Percentiles rank a stretch among this genome's conserved stretches.
These are phyloP conservation scores for Suillus bovinus DNA, from an alignment of 768 basidiomycete genomes.

Conservation along the genomic window DNA sequence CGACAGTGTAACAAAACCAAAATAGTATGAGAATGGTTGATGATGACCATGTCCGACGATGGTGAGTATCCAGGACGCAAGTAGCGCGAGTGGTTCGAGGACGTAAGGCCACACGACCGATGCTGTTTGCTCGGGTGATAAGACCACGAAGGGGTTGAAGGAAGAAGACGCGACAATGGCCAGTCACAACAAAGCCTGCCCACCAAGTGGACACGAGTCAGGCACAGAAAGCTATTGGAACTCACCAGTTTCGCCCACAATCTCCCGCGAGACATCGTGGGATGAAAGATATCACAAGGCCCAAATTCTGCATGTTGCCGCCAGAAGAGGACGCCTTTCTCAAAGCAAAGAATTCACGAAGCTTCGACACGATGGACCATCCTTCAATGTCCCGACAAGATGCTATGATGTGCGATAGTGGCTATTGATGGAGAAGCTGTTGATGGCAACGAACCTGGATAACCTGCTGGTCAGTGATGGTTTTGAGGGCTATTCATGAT, in stretches of 20 bases:
- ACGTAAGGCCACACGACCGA: conserved; percentile 52
- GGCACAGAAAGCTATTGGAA: conserved; percentile 10
- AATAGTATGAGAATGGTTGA: conserved; percentile 77
- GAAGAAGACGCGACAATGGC: conserved; percentile 51
- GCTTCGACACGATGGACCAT: conserved; percentile 59
- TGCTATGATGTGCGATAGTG: conserved; percentile 31
- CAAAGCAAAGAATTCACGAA: conserved; percentile 75
- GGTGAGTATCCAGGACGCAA: conserved; percentile 53
- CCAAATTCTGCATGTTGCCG: conserved; percentile 40
- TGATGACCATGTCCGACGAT: conserved; percentile 67
- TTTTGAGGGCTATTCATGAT: background rate
- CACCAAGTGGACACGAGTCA: background rate
- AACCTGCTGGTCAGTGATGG: too few species aligned
- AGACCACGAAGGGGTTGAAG: conserved; percentile 41
- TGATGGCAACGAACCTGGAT: too few species aligned
- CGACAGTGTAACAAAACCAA: conserved; percentile 68
- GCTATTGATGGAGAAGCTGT: background rate
- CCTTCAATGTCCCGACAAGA: conserved; percentile 61
- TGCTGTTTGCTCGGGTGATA: conserved; percentile 34
- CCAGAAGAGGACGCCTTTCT: conserved; percentile 64
- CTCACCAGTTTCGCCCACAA: conserved; percentile 70
- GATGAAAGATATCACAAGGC: conserved; percentile 25
- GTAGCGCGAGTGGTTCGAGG: conserved; percentile 57
- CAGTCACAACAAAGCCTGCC: conserved; percentile 48
- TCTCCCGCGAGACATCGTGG: conserved; percentile 42